A percentile compares a stretch with the other conserved stretches of the same genome.
Evolutionary conservation across 192 early-diverging fungal species (phyloP).

Genomic region (Backusella parvicylindrica): DNA sequence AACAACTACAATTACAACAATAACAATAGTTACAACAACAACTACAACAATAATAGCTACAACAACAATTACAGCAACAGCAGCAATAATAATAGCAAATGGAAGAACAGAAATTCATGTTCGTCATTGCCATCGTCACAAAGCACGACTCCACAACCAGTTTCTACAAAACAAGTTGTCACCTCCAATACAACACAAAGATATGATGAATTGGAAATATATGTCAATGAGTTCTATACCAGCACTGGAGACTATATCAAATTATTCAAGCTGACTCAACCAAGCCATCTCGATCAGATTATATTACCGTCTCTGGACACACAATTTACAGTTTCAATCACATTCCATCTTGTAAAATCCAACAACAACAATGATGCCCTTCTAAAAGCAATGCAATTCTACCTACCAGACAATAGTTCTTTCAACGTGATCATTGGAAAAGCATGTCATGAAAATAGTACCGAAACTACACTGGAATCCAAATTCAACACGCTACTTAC

Average conservation of each 20-base stretch:
- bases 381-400: constrained; percentile 12
- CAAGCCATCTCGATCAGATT: not conserved
- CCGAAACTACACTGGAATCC: not conserved
- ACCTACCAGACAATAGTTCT: not conserved
- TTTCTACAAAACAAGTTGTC: not conserved
- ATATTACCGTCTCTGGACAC: not conserved
- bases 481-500: constrained; percentile 4
- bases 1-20: not conserved
- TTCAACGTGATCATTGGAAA: constrained; percentile 8
- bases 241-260: not conserved
- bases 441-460: not conserved
- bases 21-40: not conserved
- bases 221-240: not conserved
- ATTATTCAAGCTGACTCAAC: not conserved
- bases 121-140: not conserved
- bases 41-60: no score
- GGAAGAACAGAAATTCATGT: not conserved
- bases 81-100: not conserved
- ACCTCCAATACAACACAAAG: not conserved
- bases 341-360: not conserved
- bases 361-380: not conserved
- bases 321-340: constrained; percentile 6
- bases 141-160: not conserved
- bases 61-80: not conserved
- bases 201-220: not conserved